Evolutionary conservation across 805 yeast species (phyloP).

Genomic region (Yueomyces sp.): DNA sequence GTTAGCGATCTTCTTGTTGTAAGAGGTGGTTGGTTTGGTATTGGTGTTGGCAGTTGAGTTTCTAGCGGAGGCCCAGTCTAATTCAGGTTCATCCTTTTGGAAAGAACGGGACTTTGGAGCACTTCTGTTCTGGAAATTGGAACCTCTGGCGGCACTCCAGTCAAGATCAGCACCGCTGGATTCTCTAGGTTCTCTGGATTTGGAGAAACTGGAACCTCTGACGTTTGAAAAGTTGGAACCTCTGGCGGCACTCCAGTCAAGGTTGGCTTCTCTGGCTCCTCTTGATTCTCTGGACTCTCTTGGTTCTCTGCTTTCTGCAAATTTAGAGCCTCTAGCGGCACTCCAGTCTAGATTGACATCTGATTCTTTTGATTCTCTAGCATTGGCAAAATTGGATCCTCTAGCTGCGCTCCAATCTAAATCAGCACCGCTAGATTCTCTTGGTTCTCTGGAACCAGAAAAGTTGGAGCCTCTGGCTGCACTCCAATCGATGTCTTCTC

Average conservation of each 20-base stretch:
- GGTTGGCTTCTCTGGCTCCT: neutral
- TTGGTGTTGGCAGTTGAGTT: conserved; percentile 11
- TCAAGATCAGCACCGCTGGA: conserved; percentile 22
- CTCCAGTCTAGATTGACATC: conserved; percentile 21
- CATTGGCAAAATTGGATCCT: conserved; percentile 22
- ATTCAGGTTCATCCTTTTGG: conserved; percentile 23
- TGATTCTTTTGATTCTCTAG: conserved; percentile 18
- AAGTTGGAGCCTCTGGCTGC: conserved; percentile 25
- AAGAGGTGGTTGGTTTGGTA: conserved; percentile 5
- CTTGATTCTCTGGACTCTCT: conserved; percentile 18
- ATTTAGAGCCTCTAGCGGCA: conserved; percentile 25
- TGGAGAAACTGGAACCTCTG: conserved; percentile 1
- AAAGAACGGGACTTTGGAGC: conserved; percentile 13
- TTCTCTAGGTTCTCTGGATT: conserved; percentile 18
- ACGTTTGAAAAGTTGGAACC: conserved; percentile 16
- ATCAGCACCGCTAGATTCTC: conserved; percentile 34
- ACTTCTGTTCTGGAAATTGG: conserved; percentile 11
- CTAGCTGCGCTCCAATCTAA: conserved; percentile 46
- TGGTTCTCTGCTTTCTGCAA: conserved; percentile 2
- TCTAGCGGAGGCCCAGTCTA: conserved; percentile 34
- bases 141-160: conserved; percentile 25
- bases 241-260: conserved; percentile 28
- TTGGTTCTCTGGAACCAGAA: conserved; percentile 21
- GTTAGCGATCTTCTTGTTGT: conserved; percentile 5
- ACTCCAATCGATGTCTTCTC: conserved; percentile 20